Evolutionary conservation across 768 basidiomycete species (phyloP).

Genomic region (Panus rudis): DNA sequence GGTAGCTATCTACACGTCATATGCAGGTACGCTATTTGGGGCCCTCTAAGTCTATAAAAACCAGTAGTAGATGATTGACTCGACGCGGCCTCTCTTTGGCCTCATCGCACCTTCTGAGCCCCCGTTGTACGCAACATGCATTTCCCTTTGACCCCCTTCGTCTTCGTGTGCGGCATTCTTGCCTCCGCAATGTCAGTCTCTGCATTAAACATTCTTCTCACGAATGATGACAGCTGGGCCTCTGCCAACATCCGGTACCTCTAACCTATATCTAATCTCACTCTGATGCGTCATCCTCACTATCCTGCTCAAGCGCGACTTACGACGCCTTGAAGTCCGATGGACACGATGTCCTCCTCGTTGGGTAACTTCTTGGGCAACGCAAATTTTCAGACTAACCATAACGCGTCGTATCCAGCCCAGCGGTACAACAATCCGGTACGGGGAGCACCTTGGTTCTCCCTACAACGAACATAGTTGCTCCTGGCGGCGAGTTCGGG

Average conservation of each 20-base stretch:
- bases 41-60: too few relatives aligned
- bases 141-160: too few relatives aligned
- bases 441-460: conserved; percentile 25
- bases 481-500: conserved; percentile 26
- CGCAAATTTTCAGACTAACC: not conserved
- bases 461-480: conserved; percentile 23
- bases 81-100: too few relatives aligned
- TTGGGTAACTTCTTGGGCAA: conserved; percentile 16
- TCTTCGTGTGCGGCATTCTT: too few relatives aligned
- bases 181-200: conserved; percentile 9
- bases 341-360: conserved; percentile 25
- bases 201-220: conserved; percentile 24
- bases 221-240: conserved; percentile 29
- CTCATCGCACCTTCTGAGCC: too few relatives aligned
- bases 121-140: too few relatives aligned
- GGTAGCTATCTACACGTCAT: too few relatives aligned
- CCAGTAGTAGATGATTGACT: too few relatives aligned
- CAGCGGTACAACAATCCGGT: conserved; percentile 26
- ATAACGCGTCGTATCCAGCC: conserved; percentile 10
- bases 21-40: too few relatives aligned
- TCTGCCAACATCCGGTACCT: conserved; percentile 26
- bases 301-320: conserved; percentile 18
- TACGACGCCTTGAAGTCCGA: conserved; percentile 19
- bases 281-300: too few relatives aligned
- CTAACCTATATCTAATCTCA: not conserved